A percentile compares a stretch with the other conserved stretches of the same genome.
Evolutionary conservation across 345 rosid genomes (phyloP).

Genomic region (Jatropha curcas): DNA sequence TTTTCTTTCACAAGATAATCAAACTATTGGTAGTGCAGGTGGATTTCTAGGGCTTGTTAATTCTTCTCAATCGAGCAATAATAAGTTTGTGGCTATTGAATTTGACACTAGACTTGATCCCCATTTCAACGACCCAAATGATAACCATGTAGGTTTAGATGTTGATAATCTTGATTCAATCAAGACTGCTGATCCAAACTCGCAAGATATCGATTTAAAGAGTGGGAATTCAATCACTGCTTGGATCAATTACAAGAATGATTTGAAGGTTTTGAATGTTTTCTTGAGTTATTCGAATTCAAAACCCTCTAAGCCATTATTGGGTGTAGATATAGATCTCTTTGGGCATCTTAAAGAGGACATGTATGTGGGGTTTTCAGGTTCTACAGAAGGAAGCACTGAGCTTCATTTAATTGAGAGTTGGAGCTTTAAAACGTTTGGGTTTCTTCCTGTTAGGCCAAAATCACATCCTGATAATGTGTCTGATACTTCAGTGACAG

Average conservation of each 20-base stretch:
- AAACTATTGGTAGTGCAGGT: constrained; percentile 74
- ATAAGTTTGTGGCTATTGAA: constrained; percentile 77
- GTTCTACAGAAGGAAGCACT: constrained; percentile 93
- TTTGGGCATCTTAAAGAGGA: constrained; percentile 53
- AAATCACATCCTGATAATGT: constrained; percentile 66
- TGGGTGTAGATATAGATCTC: constrained; percentile 60
- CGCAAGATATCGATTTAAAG: constrained; percentile 62
- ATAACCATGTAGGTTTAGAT: constrained; percentile 77
- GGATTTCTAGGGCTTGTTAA: constrained; percentile 82
- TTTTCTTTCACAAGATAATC: constrained; percentile 76
- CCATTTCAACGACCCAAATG: constrained; percentile 63
- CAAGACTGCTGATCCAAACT: constrained; percentile 54
- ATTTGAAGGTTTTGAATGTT: constrained; percentile 51
- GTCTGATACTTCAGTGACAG: constrained; percentile 58
- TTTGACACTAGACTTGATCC: constrained; percentile 75
- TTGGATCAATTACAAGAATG: constrained; percentile 93
- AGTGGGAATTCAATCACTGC: constrained; percentile 67
- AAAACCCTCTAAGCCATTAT: constrained; percentile 63
- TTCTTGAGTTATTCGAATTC: constrained; percentile 58
- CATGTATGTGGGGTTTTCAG: constrained; percentile 84
- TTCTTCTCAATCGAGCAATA: constrained; percentile 67
- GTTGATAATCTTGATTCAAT: constrained; percentile 68
- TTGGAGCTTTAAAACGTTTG: constrained; percentile 78
- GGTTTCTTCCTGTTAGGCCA: constrained; percentile 58
- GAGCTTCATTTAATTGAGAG: constrained; percentile 71